phyloP scores from a whole-genome alignment of 148 eudicot species.

The Spergularia marina region DNA sequence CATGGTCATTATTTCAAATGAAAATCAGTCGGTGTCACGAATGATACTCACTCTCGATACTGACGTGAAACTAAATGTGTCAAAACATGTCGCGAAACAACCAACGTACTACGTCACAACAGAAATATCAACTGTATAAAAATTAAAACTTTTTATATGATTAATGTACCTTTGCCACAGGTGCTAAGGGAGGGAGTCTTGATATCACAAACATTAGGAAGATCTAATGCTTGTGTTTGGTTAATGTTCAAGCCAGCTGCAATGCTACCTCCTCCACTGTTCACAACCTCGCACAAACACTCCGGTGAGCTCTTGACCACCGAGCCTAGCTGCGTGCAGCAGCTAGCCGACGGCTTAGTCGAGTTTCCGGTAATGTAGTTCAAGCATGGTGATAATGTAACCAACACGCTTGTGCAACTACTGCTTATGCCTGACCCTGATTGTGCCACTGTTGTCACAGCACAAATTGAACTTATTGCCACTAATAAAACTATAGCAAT shows the following conservation, averaged over 20 bases:
- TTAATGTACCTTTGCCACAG: conserved; percentile 34
- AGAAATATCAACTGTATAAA: no score
- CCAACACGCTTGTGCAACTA: conserved; percentile 32
- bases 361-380: conserved; percentile 43
- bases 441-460: conserved; percentile 15
- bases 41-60: no score
- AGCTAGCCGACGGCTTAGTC: conserved; percentile 29
- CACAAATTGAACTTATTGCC: conserved; percentile 24
- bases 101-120: background rate
- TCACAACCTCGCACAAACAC: conserved; percentile 47
- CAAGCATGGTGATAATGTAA: conserved; percentile 38
- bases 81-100: background rate
- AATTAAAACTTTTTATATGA: background rate
- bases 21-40: no score
- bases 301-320: conserved; percentile 31
- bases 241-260: conserved; percentile 45
- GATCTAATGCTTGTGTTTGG: conserved; percentile 44
- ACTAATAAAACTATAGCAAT: conserved; percentile 9
- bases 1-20: no score
- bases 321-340: conserved; percentile 35
- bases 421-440: conserved; percentile 17
- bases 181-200: conserved; percentile 44
- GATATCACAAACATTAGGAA: conserved; percentile 51
- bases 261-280: conserved; percentile 33
- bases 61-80: background rate